Base-by-base conservation (phyloP, 768 basidiomycete genomes). In the Lactarius indigo region DNA sequence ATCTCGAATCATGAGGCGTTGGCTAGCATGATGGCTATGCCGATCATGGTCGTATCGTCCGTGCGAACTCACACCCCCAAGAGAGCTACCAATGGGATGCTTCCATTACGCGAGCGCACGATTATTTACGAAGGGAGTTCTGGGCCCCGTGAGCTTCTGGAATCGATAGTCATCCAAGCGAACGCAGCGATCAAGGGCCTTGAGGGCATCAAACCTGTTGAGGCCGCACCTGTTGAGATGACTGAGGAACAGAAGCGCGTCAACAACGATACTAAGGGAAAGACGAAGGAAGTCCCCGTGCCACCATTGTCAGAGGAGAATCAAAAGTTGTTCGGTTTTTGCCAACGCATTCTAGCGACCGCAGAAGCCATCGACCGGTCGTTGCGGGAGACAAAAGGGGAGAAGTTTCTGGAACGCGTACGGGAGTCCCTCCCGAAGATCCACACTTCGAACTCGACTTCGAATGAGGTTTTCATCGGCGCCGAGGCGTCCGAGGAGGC, bases 21-120 rank as follows among this genome's bases (percentile, higher is more conserved):
- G 47, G 93, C 93, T 18, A 92, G 91, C 68, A 95, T 96, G 90
- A 92, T 96, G 87, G 94, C 92, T 1, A 96, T 96, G 93, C 94
- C 94, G 7, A 93, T 92, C 74, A 95, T 95, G 94, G 87, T 87
- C n/a, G 84, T 87, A 23, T 80, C 83, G 5, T 89, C 89, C 23
- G 83, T 87, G 60, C 90, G 89, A 74, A 79, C 82, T 7, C 78
- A 87, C n/a, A 79, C 80, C 4, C 79, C 85, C n/a, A 87, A 84
- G 79, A 85, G 81, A 71, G 74, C 78, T 26, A 72, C 78, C 5
- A 80, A 77, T 60, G 76, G 78, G 57, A 80, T 79, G 67, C 76
- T 82, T 18, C 79, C 83, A 9, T 84, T 88, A 65, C 86, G 93
- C 35, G 94, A 95, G 74, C 87, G 92, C 35, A 88, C 85, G 2